These are phyloP conservation scores for Cornus florida DNA, from an alignment of 148 eudicot genomes.

Conservation along the genomic window DNA sequence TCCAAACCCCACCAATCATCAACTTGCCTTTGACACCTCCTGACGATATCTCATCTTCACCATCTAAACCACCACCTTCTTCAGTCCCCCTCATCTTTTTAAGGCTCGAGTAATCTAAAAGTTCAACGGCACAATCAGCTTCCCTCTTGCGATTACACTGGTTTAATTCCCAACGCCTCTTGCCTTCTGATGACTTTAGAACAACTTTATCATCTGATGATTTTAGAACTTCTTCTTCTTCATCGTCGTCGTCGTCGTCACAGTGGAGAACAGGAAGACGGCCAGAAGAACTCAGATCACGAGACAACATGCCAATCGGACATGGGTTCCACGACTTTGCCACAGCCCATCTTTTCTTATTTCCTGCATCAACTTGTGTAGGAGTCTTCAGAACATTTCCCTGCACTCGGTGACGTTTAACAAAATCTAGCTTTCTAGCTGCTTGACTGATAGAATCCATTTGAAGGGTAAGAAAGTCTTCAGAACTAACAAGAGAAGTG, in stretches of 20 bases:
- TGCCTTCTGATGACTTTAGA: constrained; percentile 16
- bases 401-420: constrained; percentile 34
- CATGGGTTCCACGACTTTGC: constrained; percentile 80
- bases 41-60: constrained; percentile 5
- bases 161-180: constrained; percentile 20
- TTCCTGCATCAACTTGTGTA: constrained; percentile 13
- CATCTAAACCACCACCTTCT: constrained; percentile 13
- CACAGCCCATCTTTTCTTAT: constrained; percentile 47
- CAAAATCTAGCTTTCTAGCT: constrained; percentile 38
- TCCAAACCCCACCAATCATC: constrained; percentile 70
- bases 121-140: constrained; percentile 35
- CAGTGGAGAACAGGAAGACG: constrained; percentile 58
- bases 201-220: constrained; percentile 6
- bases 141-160: constrained; percentile 45
- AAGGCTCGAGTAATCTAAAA: constrained; percentile 12
- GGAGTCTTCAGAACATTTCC: constrained; percentile 18
- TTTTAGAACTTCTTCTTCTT: constrained; percentile 11
- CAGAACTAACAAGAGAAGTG: constrained; percentile 14
- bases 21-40: constrained; percentile 44
- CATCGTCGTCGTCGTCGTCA: neutral
- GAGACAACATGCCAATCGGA: constrained; percentile 81
- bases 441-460: constrained; percentile 52
- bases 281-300: constrained; percentile 56
- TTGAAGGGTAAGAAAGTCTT: constrained; percentile 32
- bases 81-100: constrained; percentile 45